These are phyloP conservation scores for Saitozyma sp. DNA, from an alignment of 768 basidiomycete genomes.

Conservation along the genomic window DNA sequence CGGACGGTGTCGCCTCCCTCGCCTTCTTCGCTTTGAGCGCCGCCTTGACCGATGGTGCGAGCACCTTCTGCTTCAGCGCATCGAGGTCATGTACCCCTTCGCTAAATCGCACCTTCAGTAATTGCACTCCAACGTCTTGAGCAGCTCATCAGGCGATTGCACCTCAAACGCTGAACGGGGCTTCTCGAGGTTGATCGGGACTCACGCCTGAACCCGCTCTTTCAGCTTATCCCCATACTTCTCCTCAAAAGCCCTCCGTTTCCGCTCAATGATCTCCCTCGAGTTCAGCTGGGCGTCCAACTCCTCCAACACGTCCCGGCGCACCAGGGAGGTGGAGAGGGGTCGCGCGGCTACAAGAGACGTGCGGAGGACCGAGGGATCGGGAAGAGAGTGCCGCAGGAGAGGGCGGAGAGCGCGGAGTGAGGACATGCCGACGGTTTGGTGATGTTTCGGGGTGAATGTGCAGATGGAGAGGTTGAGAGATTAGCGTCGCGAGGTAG, in stretches of 20 bases:
- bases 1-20: neutral
- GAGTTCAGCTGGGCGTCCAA: constrained; percentile 38
- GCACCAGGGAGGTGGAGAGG: constrained; percentile 10
- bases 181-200: constrained; percentile 6
- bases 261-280: constrained; percentile 45
- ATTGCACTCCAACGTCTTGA: neutral
- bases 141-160: neutral
- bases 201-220: constrained; percentile 67
- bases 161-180: neutral
- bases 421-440: no score
- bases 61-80: constrained; percentile 53
- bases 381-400: no score
- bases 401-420: no score
- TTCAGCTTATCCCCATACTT: constrained; percentile 70
- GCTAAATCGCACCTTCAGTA: constrained; percentile 33
- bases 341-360: neutral
- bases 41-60: constrained; percentile 23
- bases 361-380: no score
- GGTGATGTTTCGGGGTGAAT: no score
- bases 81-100: constrained; percentile 55
- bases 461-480: neutral
- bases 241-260: constrained; percentile 40
- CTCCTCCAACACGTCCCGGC: constrained; percentile 27
- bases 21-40: constrained; percentile 21
- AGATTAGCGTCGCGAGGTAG: neutral